phyloP scores from a whole-genome alignment of 257 asterid species.

The Solanum sparsipilum region DNA sequence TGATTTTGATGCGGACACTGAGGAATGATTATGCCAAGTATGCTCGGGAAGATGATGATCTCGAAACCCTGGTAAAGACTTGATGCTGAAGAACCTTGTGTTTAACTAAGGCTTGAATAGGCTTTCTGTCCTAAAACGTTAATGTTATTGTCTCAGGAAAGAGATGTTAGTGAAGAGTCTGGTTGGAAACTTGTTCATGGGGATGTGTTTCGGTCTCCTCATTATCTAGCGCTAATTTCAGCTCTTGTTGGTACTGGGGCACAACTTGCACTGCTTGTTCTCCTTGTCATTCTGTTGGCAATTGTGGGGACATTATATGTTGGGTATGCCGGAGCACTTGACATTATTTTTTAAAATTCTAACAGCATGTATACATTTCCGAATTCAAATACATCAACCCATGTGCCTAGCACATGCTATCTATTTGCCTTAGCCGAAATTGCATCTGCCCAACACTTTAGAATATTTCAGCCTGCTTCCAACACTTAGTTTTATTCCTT shows the following conservation, averaged over 20 bases:
- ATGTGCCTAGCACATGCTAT: neutral
- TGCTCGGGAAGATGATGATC: slow-evolving; percentile 98
- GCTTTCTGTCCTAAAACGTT: neutral
- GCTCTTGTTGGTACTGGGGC: slow-evolving; percentile 60
- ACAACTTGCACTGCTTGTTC: slow-evolving; percentile 47
- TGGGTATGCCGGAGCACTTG: slow-evolving; percentile 33
- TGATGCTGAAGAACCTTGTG: neutral
- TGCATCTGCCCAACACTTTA: neutral
- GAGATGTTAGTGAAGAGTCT: slow-evolving; percentile 59
- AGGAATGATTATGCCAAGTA: slow-evolving; percentile 95
- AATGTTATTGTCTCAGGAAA: slow-evolving; percentile 27
- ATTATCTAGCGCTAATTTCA: slow-evolving; percentile 29
- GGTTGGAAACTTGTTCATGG: slow-evolving; percentile 73
- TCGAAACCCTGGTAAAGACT: slow-evolving; percentile 75
- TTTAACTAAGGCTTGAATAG: neutral
- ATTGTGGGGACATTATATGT: slow-evolving; percentile 49
- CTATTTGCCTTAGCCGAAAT: neutral
- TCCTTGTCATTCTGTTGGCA: slow-evolving; percentile 43
- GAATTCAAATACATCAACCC: neutral
- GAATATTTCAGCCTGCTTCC: neutral
- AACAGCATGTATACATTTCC: neutral
- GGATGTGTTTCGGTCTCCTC: slow-evolving; percentile 48
- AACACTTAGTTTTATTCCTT: neutral
- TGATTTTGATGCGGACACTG: slow-evolving; percentile 92
- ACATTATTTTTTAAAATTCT: neutral